These are phyloP conservation scores for Phytophthora pinifolia DNA, from an alignment of 352 stramenopile genomes.

Conservation along the genomic window DNA sequence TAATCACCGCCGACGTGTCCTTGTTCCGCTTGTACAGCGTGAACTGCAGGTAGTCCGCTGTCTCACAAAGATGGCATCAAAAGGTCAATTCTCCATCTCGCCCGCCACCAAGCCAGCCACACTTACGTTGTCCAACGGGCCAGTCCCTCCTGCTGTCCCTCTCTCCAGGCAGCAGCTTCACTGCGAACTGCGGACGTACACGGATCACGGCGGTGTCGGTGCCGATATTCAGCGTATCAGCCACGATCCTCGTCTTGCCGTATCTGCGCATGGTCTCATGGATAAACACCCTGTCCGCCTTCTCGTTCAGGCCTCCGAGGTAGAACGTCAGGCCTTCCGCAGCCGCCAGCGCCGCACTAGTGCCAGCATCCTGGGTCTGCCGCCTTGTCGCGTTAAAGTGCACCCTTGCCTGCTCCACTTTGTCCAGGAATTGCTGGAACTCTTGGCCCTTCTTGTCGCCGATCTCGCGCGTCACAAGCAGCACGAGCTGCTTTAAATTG, in stretches of 20 bases:
- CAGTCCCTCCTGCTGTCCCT: constrained; percentile 63
- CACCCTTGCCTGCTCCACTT: constrained; percentile 35
- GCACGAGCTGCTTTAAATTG: constrained; percentile 52
- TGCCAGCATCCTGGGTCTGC: constrained; percentile 1
- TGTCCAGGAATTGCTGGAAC: constrained; percentile 72
- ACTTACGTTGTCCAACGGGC: constrained; percentile 72
- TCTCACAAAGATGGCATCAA: constrained; percentile 21
- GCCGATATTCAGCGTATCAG: constrained; percentile 88
- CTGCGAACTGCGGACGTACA: constrained; percentile 49
- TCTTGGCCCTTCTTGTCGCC: constrained; percentile 69
- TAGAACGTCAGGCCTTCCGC: constrained; percentile 67
- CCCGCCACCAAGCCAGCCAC: neutral
- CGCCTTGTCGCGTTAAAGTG: constrained; percentile 35
- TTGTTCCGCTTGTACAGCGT: constrained; percentile 97
- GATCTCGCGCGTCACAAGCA: constrained; percentile 54
- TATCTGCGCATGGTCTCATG: constrained; percentile 90
- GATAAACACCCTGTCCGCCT: constrained; percentile 85
- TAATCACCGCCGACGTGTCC: constrained; percentile 88
- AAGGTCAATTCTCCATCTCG: constrained; percentile 6
- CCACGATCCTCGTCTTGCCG: constrained; percentile 75
- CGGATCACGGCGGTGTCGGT: constrained; percentile 72
- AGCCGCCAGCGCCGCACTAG: constrained; percentile 8
- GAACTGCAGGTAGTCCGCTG: constrained; percentile 93
- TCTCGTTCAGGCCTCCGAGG: constrained; percentile 80
- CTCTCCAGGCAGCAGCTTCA: constrained; percentile 46